These are phyloP conservation scores for Primulina tabacum DNA, from an alignment of 257 asterid genomes.

Conservation along the genomic window DNA sequence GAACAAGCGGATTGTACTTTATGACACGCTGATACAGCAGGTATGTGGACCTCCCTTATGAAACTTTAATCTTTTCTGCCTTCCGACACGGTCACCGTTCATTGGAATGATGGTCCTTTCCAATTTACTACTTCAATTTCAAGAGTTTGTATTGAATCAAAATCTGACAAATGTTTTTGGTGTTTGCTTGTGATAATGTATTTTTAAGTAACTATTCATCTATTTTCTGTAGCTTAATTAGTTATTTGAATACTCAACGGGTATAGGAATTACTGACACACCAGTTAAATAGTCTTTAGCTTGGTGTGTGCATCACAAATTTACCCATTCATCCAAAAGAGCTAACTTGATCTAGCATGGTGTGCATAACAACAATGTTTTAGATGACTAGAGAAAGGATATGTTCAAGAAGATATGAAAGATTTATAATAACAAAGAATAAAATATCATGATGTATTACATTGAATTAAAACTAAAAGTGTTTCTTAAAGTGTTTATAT, in stretches of 20 bases:
- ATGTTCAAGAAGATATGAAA: background rate
- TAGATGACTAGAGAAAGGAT: background rate
- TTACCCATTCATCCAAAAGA: background rate
- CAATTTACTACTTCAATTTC: too few species aligned
- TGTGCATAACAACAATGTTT: background rate
- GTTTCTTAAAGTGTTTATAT: background rate
- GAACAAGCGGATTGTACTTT: constrained; percentile 92
- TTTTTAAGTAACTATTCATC: background rate
- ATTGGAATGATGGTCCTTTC: background rate
- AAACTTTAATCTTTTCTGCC: constrained; percentile 9
- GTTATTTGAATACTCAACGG: background rate
- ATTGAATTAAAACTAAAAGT: background rate
- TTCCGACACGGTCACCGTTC: background rate
- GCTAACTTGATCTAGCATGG: background rate
- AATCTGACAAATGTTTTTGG: background rate
- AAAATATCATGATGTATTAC: too few species aligned
- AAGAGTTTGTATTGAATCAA: too few species aligned
- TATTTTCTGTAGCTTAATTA: background rate
- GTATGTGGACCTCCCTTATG: constrained; percentile 35
- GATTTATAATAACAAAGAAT: background rate
- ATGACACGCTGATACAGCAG: constrained; percentile 97
- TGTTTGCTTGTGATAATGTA: background rate
- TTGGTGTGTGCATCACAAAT: background rate
- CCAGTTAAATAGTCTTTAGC: background rate
- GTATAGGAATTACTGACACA: background rate